phyloP scores from a whole-genome alignment of 257 asterid genomes.

The Solanum dulcamara region DNA sequence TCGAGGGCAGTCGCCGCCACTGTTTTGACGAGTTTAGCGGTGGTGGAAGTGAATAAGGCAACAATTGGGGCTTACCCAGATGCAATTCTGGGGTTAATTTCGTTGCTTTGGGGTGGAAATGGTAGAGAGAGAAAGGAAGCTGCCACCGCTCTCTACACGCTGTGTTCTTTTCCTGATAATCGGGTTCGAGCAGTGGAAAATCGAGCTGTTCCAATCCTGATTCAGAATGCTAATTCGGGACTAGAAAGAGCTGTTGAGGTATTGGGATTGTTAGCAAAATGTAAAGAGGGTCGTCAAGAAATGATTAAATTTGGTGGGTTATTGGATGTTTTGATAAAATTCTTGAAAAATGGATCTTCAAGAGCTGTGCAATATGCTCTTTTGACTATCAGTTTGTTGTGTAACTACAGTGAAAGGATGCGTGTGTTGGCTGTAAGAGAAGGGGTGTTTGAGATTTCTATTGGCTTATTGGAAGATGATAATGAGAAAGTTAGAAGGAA shows the following conservation, averaged over 20 bases:
- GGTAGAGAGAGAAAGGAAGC: conserved; percentile 83
- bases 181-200: conserved; percentile 48
- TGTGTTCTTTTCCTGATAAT: conserved; percentile 70
- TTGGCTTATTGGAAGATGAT: conserved; percentile 69
- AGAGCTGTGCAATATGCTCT: conserved; percentile 78
- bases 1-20: conserved; percentile 88
- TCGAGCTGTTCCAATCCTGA: conserved; percentile 48
- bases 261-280: conserved; percentile 66
- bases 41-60: conserved; percentile 84
- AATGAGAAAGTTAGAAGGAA: conserved; percentile 77
- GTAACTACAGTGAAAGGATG: conserved; percentile 45
- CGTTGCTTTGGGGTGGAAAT: conserved; percentile 49
- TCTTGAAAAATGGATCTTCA: conserved; percentile 62
- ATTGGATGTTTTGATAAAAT: conserved; percentile 38
- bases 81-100: conserved; percentile 58
- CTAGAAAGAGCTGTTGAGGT: conserved; percentile 85
- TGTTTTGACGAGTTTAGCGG: conserved; percentile 78
- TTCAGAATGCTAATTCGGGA: conserved; percentile 53
- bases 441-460: conserved; percentile 59
- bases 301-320: conserved; percentile 43
- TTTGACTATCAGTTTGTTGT: conserved; percentile 50
- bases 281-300: conserved; percentile 59
- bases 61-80: conserved; percentile 71
- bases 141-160: conserved; percentile 67
- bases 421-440: conserved; percentile 36